Conservation (phyloP, 345 rosid species). For the Populus ilicifolia region DNA sequence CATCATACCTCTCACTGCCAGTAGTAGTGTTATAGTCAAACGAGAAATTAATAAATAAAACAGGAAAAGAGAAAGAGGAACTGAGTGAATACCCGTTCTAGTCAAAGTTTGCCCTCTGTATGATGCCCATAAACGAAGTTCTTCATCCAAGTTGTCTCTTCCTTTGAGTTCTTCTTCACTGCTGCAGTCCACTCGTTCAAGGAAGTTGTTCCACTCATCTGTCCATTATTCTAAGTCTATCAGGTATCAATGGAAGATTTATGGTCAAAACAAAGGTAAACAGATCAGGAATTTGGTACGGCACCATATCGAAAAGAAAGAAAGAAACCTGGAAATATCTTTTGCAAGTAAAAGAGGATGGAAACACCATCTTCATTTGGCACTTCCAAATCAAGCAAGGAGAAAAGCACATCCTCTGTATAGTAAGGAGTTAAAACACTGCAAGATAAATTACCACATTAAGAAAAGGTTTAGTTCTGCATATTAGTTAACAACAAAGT, state of each 20-base stretch:
- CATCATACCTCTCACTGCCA: constrained; percentile 99
- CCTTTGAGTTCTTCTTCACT: constrained; percentile 72
- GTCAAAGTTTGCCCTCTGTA: constrained; percentile 96
- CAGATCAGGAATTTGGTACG: background rate
- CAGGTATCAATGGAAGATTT: background rate
- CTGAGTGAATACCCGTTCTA: constrained; percentile 68
- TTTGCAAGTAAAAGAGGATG: constrained; percentile 86
- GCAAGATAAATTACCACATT: constrained; percentile 18
- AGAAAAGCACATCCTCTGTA: constrained; percentile 88
- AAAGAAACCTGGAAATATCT: constrained; percentile 85
- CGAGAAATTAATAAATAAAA: background rate
- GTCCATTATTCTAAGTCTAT: constrained; percentile 9
- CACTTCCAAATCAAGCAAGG: constrained; percentile 62
- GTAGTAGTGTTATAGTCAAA: constrained; percentile 11
- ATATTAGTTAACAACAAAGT: background rate
- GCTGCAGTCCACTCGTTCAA: constrained; percentile 55
- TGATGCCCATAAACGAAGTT: constrained; percentile 96
- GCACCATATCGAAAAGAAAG: background rate
- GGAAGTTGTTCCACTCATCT: constrained; percentile 98
- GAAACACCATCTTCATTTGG: constrained; percentile 98
- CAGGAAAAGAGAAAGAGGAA: background rate
- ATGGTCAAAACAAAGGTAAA: background rate
- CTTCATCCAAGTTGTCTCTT: constrained; percentile 56
- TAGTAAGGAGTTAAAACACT: constrained; percentile 96
- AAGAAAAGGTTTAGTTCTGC: background rate